Conservation (phyloP, 495 filamentous ascomycete genomes). For the Barbatosphaeria neglecta region DNA sequence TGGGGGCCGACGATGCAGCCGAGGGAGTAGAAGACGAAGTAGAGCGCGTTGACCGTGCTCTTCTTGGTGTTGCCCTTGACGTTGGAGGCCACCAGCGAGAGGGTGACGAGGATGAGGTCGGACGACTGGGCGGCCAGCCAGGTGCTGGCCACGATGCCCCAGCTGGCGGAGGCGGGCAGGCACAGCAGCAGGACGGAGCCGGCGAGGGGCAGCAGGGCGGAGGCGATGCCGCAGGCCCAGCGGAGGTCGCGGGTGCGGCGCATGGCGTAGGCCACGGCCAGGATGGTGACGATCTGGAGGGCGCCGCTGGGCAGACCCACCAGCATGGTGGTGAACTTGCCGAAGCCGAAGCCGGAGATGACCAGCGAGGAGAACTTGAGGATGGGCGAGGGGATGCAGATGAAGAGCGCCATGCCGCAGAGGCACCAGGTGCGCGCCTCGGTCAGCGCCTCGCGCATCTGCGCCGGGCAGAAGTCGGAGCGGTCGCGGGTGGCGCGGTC, state of each 20-base stretch:
- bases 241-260: constrained; percentile 11
- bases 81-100: constrained; percentile 24
- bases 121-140: constrained; percentile 7
- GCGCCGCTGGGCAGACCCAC: constrained; percentile 40
- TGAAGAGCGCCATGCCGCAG: constrained; percentile 12
- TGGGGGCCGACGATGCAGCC: constrained; percentile 50
- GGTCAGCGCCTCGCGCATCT: background rate
- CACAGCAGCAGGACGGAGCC: constrained; percentile 34
- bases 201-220: constrained; percentile 20
- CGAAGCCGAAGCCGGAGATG: constrained; percentile 41
- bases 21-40: constrained; percentile 41
- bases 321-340: constrained; percentile 31
- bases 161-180: constrained; percentile 26
- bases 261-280: constrained; percentile 31
- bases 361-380: constrained; percentile 42
- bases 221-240: constrained; percentile 4
- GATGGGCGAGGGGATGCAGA: constrained; percentile 37
- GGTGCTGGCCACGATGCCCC: constrained; percentile 23
- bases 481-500: constrained; percentile 1
- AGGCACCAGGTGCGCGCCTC: constrained; percentile 1
- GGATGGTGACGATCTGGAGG: constrained; percentile 28
- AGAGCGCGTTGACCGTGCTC: constrained; percentile 43
- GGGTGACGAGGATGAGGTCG: constrained; percentile 18
- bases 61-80: constrained; percentile 61
- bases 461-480: background rate